Percentiles rank a stretch among this genome's conserved stretches.
phyloP scores from a whole-genome alignment of 116 monocot genomes.

The Posidonia oceanica region DNA sequence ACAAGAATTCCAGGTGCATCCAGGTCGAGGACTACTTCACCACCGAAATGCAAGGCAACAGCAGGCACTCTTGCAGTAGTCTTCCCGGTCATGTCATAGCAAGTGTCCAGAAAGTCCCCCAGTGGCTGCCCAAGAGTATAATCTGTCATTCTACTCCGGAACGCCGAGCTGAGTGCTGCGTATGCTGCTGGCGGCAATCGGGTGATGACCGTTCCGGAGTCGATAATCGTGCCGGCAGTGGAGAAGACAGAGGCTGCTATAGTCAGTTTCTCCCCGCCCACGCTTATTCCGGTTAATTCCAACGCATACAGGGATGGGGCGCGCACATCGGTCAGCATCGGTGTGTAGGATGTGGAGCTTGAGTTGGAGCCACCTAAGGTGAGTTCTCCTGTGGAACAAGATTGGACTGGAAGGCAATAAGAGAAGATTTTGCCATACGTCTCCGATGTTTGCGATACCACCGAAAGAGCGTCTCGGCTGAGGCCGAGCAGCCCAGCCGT shows the following conservation, averaged over 20 bases:
- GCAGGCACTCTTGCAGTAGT: not conserved
- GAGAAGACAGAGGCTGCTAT: slow-evolving; percentile 16
- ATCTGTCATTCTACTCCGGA: slow-evolving; percentile 14
- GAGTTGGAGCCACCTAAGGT: not conserved
- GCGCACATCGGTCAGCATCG: slow-evolving; percentile 7
- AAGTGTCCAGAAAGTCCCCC: slow-evolving; percentile 9
- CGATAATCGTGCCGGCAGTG: slow-evolving; percentile 21
- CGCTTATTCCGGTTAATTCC: slow-evolving; percentile 18
- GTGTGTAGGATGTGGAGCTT: slow-evolving; percentile 11
- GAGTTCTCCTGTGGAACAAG: slow-evolving; percentile 19
- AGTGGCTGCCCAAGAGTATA: slow-evolving; percentile 9
- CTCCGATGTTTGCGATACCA: slow-evolving; percentile 22
- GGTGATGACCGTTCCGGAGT: slow-evolving; percentile 43
- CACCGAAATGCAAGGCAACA: slow-evolving; percentile 2
- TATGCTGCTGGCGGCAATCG: slow-evolving; percentile 28
- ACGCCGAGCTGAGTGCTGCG: slow-evolving; percentile 18
- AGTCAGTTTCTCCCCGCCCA: slow-evolving; percentile 16
- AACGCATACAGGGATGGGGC: slow-evolving; percentile 19
- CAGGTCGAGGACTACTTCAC: slow-evolving; percentile 5
- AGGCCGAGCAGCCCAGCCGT: slow-evolving; percentile 51
- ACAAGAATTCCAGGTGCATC: not conserved
- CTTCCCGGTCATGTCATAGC: slow-evolving; percentile 9
- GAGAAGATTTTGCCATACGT: slow-evolving; percentile 27
- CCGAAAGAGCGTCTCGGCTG: slow-evolving; percentile 14
- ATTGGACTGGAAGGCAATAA: slow-evolving; percentile 40